Percentiles rank a stretch among this genome's conserved stretches.
Conservation (phyloP, 1,284 basidiomycete species). For the Tetrapyrgos nigripes region DNA sequence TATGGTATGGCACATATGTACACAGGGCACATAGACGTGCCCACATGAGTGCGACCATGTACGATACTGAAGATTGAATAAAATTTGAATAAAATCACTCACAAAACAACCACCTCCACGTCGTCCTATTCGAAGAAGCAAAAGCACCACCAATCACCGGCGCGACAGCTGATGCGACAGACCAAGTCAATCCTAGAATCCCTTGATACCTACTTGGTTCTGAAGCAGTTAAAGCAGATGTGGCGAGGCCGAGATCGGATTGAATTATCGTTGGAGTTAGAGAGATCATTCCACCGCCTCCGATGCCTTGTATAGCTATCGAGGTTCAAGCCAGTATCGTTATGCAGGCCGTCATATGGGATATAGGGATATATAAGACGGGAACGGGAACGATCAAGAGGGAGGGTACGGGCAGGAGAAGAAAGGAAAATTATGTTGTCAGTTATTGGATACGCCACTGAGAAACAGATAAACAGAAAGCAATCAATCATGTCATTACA, state of each 20-base stretch:
- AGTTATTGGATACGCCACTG: too few species aligned
- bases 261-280: conserved; percentile 41
- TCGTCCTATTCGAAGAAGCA: background rate
- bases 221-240: too few species aligned
- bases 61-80: too few species aligned
- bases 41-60: too few species aligned
- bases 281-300: conserved; percentile 42
- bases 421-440: too few species aligned
- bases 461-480: background rate
- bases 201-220: conserved; percentile 44
- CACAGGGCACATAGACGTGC: too few species aligned
- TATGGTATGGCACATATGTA: too few species aligned
- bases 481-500: background rate
- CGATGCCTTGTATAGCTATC: conserved; percentile 43
- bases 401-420: too few species aligned
- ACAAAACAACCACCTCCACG: conserved; percentile 11
- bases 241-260: conserved; percentile 44
- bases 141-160: conserved; percentile 10
- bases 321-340: too few species aligned
- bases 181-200: conserved; percentile 38
- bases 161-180: conserved; percentile 30
- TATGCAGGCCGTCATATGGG: too few species aligned
- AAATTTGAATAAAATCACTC: background rate
- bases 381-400: too few species aligned
- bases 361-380: too few species aligned